Percentiles rank a stretch among this genome's conserved stretches.
Evolutionary conservation across 331 rosid genomes (phyloP).

Genomic region (Pyrus hybrid): DNA sequence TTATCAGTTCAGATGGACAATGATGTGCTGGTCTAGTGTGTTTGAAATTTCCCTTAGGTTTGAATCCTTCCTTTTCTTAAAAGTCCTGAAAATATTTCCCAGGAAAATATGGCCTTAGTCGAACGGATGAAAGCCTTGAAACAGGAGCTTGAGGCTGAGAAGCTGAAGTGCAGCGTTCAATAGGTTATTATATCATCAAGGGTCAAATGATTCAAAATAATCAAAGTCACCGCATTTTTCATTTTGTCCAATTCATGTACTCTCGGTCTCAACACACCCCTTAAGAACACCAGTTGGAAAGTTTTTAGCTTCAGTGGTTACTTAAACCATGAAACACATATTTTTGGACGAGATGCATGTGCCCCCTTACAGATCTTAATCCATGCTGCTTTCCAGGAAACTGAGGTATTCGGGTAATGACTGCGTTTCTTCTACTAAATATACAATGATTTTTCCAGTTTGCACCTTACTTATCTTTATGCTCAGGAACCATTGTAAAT

Average conservation of each 20-base stretch:
- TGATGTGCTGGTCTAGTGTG: not conserved
- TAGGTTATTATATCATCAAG: slow-evolving; percentile 1
- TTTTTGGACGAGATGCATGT: not conserved
- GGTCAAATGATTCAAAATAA: not conserved
- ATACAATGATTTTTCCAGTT: not conserved
- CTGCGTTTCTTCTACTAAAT: not conserved
- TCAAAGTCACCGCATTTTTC: not conserved
- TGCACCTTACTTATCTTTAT: not conserved
- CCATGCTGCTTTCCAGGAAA: not conserved
- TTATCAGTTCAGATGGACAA: not conserved
- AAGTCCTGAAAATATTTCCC: slow-evolving; percentile 21
- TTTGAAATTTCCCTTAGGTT: not conserved
- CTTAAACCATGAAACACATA: not conserved
- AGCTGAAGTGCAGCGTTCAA: slow-evolving; percentile 41
- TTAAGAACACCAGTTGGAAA: not conserved
- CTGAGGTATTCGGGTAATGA: not conserved
- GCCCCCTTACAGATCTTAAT: not conserved
- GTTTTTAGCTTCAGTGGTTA: not conserved
- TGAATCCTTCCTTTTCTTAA: slow-evolving; percentile 8
- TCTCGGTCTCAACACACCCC: not conserved
- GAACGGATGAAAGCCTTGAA: slow-evolving; percentile 59
- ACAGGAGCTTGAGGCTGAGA: slow-evolving; percentile 56
- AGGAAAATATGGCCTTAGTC: slow-evolving; percentile 56
- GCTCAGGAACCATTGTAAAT: not conserved
- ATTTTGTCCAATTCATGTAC: not conserved